These are phyloP conservation scores for Cnidoscolus chayamansa DNA, from an alignment of 441 rosid species.

Conservation along the genomic window DNA sequence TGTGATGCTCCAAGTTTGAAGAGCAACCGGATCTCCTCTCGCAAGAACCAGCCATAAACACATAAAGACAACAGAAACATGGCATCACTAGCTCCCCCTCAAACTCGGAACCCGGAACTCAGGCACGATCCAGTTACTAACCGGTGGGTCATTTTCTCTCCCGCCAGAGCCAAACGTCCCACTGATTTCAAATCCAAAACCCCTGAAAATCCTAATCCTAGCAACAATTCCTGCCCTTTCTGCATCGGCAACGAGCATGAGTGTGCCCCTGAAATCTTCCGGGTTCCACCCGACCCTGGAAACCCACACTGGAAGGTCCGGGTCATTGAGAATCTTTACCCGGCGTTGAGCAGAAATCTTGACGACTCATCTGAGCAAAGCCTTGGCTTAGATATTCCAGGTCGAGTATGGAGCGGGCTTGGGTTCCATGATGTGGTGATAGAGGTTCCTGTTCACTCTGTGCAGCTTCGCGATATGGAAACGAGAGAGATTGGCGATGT, in stretches of 20 bases:
- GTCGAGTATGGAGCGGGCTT: slow-evolving; percentile 40
- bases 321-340: slow-evolving; percentile 83
- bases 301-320: slow-evolving; percentile 55
- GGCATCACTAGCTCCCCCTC: slow-evolving; percentile 20
- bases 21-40: no score
- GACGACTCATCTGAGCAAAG: slow-evolving; percentile 24
- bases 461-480: slow-evolving; percentile 50
- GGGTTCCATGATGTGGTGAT: slow-evolving; percentile 89
- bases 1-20: no score
- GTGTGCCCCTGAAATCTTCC: slow-evolving; percentile 84
- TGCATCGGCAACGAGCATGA: slow-evolving; percentile 79
- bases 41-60: no score
- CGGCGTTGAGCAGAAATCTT: slow-evolving; percentile 59
- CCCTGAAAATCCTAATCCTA: slow-evolving; percentile 31
- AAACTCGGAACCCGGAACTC: slow-evolving; percentile 51
- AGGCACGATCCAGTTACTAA: slow-evolving; percentile 55
- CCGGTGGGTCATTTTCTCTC: slow-evolving; percentile 80
- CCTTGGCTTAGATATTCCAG: slow-evolving; percentile 15
- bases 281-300: slow-evolving; percentile 56
- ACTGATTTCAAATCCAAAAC: slow-evolving; percentile 71
- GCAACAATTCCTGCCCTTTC: slow-evolving; percentile 55
- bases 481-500: slow-evolving; percentile 54
- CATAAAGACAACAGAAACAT: not conserved
- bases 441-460: slow-evolving; percentile 68
- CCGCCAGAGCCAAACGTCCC: slow-evolving; percentile 79